Conservation (phyloP, 805 yeast species). For the Tetrapisispora arboricola region DNA sequence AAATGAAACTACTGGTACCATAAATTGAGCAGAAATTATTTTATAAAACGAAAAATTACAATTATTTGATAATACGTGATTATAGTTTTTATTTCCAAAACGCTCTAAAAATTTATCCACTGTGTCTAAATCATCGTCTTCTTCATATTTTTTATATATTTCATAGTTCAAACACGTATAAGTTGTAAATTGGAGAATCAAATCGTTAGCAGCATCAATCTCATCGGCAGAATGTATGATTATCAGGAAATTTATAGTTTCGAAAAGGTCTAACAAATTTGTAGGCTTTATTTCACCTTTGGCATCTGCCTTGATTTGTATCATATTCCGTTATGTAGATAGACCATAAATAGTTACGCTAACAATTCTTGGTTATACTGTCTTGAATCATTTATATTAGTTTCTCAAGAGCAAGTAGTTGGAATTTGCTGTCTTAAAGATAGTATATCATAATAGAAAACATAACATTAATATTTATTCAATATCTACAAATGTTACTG, state of each 20-base stretch:
- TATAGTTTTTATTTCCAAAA: slow-evolving; percentile 3
- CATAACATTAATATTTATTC: too few species aligned
- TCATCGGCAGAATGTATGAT: neutral
- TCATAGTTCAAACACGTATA: slow-evolving; percentile 2
- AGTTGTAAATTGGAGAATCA: neutral
- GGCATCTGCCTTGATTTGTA: neutral
- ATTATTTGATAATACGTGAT: slow-evolving; percentile 19
- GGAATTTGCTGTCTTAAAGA: too few species aligned
- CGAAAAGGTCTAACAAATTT: neutral
- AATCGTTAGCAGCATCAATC: neutral
- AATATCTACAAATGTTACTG: too few species aligned
- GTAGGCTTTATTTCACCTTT: neutral
- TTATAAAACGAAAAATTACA: slow-evolving; percentile 21
- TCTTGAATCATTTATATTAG: too few species aligned
- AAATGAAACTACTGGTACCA: slow-evolving; percentile 25
- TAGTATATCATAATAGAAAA: too few species aligned
- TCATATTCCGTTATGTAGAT: neutral
- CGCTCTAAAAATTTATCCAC: neutral
- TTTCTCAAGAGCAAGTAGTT: too few species aligned
- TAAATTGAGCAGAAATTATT: slow-evolving; percentile 19
- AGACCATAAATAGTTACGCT: too few species aligned
- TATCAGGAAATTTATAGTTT: slow-evolving; percentile 1
- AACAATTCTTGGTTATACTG: too few species aligned
- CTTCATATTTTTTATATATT: slow-evolving; percentile 1
- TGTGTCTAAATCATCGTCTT: neutral